These are phyloP conservation scores for Agapanthus africanus DNA, from an alignment of 106 monocot species.

Conservation along the genomic window DNA sequence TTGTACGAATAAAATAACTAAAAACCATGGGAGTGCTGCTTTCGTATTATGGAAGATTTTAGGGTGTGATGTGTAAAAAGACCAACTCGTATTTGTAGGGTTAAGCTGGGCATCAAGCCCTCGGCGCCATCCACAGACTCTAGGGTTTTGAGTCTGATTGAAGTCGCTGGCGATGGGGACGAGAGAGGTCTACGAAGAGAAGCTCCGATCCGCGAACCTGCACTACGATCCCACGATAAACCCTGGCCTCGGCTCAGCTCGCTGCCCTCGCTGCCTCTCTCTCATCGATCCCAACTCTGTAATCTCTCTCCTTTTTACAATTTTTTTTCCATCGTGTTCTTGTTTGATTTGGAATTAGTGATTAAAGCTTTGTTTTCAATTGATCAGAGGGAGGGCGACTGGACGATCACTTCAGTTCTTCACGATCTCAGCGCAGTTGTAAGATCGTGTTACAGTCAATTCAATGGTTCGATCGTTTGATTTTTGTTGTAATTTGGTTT, in stretches of 20 bases:
- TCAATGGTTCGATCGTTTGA: neutral
- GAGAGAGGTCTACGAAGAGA: slow-evolving; percentile 93
- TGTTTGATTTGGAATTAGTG: neutral
- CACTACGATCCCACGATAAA: slow-evolving; percentile 89
- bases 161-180: slow-evolving; percentile 93
- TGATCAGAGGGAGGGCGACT: slow-evolving; percentile 45
- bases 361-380: slow-evolving; percentile 6
- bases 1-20: too few relatives aligned
- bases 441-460: slow-evolving; percentile 1
- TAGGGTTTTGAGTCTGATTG: too few relatives aligned
- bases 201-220: slow-evolving; percentile 71
- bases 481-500: neutral
- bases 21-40: too few relatives aligned
- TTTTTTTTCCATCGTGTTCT: neutral
- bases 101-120: too few relatives aligned
- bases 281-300: slow-evolving; percentile 51
- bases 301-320: neutral
- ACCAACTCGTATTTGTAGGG: too few relatives aligned
- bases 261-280: slow-evolving; percentile 93
- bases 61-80: too few relatives aligned
- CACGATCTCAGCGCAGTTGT: slow-evolving; percentile 77
- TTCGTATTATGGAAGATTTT: too few relatives aligned
- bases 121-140: too few relatives aligned
- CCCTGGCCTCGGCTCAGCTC: slow-evolving; percentile 76
- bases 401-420: slow-evolving; percentile 66